Percentiles rank a stretch among this genome's conserved stretches.
Evolutionary conservation across 2,329 filamentous ascomycete genomes (phyloP).

Genomic region (Sphaerulina musiva): DNA sequence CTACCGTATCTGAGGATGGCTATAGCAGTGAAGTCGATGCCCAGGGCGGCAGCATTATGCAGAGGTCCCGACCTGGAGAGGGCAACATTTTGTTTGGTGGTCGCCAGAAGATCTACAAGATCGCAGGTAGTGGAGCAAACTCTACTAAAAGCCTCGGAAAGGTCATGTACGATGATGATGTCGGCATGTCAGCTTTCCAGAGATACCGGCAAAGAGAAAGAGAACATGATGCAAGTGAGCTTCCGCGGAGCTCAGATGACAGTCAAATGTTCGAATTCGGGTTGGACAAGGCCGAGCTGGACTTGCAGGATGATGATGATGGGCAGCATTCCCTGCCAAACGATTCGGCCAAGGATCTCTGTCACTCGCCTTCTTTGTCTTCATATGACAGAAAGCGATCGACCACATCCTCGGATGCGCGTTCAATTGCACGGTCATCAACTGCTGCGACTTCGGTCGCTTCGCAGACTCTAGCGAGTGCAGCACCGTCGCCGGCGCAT

Average conservation of each 20-base stretch:
- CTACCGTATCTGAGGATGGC: constrained; percentile 57
- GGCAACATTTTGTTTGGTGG: constrained; percentile 93
- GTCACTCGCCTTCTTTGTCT: constrained; percentile 50
- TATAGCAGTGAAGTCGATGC: constrained; percentile 58
- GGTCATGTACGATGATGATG: constrained; percentile 78
- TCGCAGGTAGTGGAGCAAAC: constrained; percentile 48
- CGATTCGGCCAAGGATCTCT: constrained; percentile 37
- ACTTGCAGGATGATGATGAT: constrained; percentile 40
- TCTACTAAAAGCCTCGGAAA: constrained; percentile 53
- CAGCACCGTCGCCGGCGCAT: constrained; percentile 33
- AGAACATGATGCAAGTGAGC: constrained; percentile 45
- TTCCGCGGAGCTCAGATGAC: constrained; percentile 23
- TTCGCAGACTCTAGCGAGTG: constrained; percentile 54
- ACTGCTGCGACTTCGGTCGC: constrained; percentile 82
- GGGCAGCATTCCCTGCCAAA: constrained; percentile 40
- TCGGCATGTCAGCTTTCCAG: constrained; percentile 76
- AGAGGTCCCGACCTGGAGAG: constrained; percentile 70
- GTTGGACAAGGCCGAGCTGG: constrained; percentile 28
- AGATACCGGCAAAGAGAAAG: constrained; percentile 56
- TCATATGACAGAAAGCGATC: constrained; percentile 70
- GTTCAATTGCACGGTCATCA: constrained; percentile 64
- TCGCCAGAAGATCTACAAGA: constrained; percentile 90
- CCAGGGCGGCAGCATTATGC: constrained; percentile 65
- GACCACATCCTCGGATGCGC: constrained; percentile 73
- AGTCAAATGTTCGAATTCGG: constrained; percentile 32